Conservation (phyloP, 768 basidiomycete species). For the Candolleomyces aberdarensis region DNA sequence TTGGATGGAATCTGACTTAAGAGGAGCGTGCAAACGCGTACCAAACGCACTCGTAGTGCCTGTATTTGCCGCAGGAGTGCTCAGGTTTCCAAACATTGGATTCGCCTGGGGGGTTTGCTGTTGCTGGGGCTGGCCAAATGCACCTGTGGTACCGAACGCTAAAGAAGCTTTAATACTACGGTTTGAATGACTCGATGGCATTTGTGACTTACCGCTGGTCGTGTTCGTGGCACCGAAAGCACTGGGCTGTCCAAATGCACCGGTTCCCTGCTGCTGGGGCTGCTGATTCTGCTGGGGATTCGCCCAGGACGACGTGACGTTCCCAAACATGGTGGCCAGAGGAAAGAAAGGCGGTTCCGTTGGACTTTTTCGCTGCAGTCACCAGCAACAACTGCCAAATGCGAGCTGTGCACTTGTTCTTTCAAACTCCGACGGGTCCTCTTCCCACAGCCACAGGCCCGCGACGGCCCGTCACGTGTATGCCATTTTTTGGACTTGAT, state of each 20-base stretch:
- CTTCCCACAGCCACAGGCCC: constrained; percentile 18
- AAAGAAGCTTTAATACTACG: constrained; percentile 21
- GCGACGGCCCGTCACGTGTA: constrained; percentile 26
- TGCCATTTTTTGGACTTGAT: constrained; percentile 22
- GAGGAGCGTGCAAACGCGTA: constrained; percentile 2
- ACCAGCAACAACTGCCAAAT: neutral
- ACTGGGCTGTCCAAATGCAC: constrained; percentile 69
- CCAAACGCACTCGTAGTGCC: constrained; percentile 14
- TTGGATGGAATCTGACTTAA: neutral
- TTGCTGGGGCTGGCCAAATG: constrained; percentile 59
- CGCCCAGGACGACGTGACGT: constrained; percentile 55
- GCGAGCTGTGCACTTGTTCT: no score
- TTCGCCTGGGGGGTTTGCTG: constrained; percentile 65
- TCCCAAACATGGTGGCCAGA: constrained; percentile 56
- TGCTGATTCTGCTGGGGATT: constrained; percentile 66
- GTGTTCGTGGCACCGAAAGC: constrained; percentile 53
- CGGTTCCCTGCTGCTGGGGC: constrained; percentile 50
- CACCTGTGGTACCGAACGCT: constrained; percentile 54
- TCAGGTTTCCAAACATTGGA: constrained; percentile 76
- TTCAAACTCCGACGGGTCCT: constrained; percentile 4
- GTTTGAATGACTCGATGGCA: constrained; percentile 18
- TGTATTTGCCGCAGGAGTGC: constrained; percentile 23
- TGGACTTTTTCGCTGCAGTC: neutral
- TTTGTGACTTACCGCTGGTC: constrained; percentile 35
- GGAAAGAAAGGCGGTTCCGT: neutral